Percentiles rank a stretch among this genome's conserved stretches.
These are phyloP conservation scores for Adansonia digitata DNA, from an alignment of 345 rosid genomes.

Conservation along the genomic window DNA sequence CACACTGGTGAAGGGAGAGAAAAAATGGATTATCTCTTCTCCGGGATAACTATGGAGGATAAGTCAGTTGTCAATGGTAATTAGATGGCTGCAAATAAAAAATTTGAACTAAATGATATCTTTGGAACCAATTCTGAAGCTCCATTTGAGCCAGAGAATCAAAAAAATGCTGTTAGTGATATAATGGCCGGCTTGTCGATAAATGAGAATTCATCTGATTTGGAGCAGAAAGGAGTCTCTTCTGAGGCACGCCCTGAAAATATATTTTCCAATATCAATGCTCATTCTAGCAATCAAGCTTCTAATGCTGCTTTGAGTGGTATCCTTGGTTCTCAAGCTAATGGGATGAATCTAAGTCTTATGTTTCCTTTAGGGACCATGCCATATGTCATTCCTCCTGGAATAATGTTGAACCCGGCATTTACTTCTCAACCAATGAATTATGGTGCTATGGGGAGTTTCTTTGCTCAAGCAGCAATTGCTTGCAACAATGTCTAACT, in stretches of 20 bases:
- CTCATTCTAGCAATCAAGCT: slow-evolving; percentile 31
- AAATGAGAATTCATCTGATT: slow-evolving; percentile 35
- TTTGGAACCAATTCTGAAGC: slow-evolving; percentile 43
- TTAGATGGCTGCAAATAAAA: slow-evolving; percentile 23
- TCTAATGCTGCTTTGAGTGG: slow-evolving; percentile 43
- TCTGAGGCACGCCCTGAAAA: slow-evolving; percentile 34
- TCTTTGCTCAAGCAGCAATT: slow-evolving; percentile 79
- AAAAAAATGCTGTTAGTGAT: slow-evolving; percentile 41
- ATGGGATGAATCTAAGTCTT: slow-evolving; percentile 43
- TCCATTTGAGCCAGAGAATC: slow-evolving; percentile 38
- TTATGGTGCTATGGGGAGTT: slow-evolving; percentile 63
- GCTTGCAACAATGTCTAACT: slow-evolving; percentile 68
- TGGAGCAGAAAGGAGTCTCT: slow-evolving; percentile 36
- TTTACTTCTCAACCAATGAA: slow-evolving; percentile 58
- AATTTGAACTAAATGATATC: slow-evolving; percentile 52
- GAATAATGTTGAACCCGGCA: slow-evolving; percentile 59
- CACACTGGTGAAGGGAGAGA: slow-evolving; percentile 43
- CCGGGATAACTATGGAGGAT: slow-evolving; percentile 66
- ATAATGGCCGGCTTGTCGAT: slow-evolving; percentile 67
- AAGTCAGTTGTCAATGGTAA: slow-evolving; percentile 39
- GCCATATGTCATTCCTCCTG: slow-evolving; percentile 58
- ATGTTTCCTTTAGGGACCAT: slow-evolving; percentile 47
- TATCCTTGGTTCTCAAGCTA: slow-evolving; percentile 42
- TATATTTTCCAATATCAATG: slow-evolving; percentile 36
- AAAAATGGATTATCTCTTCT: slow-evolving; percentile 55